phyloP scores from a whole-genome alignment of 2,329 filamentous ascomycete species.

The Aspergillus costaricaensis region DNA sequence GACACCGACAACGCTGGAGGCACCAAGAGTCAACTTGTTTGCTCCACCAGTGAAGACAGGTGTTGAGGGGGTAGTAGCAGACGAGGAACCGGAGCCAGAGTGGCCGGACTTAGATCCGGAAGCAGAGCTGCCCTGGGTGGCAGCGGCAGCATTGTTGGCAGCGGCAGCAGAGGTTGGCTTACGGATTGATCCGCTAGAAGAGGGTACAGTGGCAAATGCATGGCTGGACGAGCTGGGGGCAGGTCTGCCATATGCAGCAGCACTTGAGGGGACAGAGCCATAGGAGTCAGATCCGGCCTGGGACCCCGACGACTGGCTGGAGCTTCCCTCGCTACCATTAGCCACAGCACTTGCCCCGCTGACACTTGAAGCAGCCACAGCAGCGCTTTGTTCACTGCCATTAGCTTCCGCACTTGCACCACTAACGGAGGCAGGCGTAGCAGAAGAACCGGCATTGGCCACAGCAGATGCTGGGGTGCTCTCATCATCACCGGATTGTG shows the following conservation, averaged over 20 bases:
- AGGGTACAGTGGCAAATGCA: background rate
- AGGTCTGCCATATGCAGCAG: background rate
- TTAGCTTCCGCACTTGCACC: background rate
- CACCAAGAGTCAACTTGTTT: slow-evolving; percentile 19
- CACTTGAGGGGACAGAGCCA: background rate
- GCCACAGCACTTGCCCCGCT: background rate
- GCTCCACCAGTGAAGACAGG: slow-evolving; percentile 30
- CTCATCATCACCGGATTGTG: background rate
- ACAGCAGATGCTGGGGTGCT: background rate
- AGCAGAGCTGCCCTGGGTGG: background rate
- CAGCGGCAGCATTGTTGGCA: background rate
- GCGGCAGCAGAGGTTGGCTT: background rate
- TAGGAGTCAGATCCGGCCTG: background rate
- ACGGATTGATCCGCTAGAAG: background rate
- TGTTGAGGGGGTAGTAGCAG: slow-evolving; percentile 17
- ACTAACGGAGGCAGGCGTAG: background rate
- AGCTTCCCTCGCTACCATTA: background rate
- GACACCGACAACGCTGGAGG: slow-evolving; percentile 19
- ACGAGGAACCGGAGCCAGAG: slow-evolving; percentile 5
- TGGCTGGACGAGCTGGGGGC: background rate
- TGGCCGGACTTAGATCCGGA: slow-evolving; percentile 8
- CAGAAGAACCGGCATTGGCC: background rate
- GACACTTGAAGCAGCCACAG: background rate
- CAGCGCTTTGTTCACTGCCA: background rate
- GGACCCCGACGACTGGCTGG: background rate